Conservation (phyloP, 73 alveolate species). For the Paramecium tetraurelia region DNA sequence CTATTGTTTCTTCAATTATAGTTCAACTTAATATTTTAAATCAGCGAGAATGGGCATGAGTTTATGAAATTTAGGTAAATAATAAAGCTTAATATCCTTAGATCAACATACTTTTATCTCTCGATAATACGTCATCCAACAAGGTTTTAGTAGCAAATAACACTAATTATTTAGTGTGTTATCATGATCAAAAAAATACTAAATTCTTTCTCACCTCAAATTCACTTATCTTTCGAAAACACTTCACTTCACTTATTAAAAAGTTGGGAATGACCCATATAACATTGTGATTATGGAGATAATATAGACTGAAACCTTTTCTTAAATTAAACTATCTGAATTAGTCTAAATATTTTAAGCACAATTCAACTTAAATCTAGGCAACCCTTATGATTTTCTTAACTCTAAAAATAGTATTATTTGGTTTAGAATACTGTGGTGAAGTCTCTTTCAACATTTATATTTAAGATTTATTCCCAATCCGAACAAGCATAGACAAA, state of each 20-base stretch:
- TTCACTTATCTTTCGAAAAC: neutral
- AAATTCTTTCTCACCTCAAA: neutral
- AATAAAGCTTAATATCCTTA: neutral
- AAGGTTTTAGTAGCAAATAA: neutral
- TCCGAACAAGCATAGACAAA: neutral
- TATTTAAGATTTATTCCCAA: neutral
- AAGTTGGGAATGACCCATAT: neutral
- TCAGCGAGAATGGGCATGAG: slow-evolving; percentile 51
- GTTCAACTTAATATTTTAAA: slow-evolving; percentile 45
- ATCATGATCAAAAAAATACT: neutral
- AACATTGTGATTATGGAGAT: neutral
- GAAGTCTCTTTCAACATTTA: neutral
- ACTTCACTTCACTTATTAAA: neutral
- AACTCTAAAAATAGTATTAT: neutral
- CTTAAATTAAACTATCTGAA: neutral
- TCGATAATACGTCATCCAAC: slow-evolving; percentile 11
- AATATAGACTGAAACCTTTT: neutral
- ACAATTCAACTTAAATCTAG: neutral
- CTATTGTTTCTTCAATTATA: slow-evolving; percentile 8
- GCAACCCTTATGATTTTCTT: neutral
- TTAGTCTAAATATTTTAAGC: neutral
- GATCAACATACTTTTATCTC: neutral
- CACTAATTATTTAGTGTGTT: neutral
- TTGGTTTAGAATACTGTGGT: neutral
- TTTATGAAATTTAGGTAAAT: slow-evolving; percentile 6